Conservation (phyloP, 2,329 filamentous ascomycete species). For the Pseudogymnoascus verrucosus region DNA sequence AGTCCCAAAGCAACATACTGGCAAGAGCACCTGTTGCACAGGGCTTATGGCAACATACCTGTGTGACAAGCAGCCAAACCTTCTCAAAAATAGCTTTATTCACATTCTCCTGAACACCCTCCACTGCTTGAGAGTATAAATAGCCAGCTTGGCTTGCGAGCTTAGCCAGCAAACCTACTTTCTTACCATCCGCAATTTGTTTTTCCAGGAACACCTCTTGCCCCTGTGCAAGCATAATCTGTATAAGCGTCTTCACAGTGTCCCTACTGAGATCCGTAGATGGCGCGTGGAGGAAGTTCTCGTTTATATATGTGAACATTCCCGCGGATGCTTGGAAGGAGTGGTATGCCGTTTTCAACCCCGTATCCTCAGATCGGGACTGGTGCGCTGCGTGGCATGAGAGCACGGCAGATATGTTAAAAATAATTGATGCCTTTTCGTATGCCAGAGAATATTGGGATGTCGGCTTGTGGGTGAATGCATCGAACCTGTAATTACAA, state of each 20-base stretch:
- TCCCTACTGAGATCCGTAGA: constrained; percentile 93
- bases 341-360: constrained; percentile 93
- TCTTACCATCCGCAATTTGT: constrained; percentile 87
- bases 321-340: constrained; percentile 96
- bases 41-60: constrained; percentile 44
- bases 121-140: constrained; percentile 77
- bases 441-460: constrained; percentile 94
- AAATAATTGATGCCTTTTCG: constrained; percentile 98
- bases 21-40: constrained; percentile 1
- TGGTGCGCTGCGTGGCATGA: constrained; percentile 93
- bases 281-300: constrained; percentile 96
- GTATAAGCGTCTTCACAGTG: constrained; percentile 89
- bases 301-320: constrained; percentile 99
- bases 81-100: constrained; percentile 89
- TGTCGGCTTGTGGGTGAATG: constrained; percentile 98
- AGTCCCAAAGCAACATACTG: constrained; percentile 6
- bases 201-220: constrained; percentile 98
- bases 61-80: constrained; percentile 76
- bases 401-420: constrained; percentile 96
- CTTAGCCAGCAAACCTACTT: constrained; percentile 84
- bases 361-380: constrained; percentile 82
- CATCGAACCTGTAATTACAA: constrained; percentile 68
- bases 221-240: constrained; percentile 86
- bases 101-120: constrained; percentile 89
- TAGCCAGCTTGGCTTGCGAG: constrained; percentile 84